Percentiles rank a stretch among this genome's conserved stretches.
phyloP scores from a whole-genome alignment of 371 early-diverging fungal species.

The Mucor mucedo region DNA sequence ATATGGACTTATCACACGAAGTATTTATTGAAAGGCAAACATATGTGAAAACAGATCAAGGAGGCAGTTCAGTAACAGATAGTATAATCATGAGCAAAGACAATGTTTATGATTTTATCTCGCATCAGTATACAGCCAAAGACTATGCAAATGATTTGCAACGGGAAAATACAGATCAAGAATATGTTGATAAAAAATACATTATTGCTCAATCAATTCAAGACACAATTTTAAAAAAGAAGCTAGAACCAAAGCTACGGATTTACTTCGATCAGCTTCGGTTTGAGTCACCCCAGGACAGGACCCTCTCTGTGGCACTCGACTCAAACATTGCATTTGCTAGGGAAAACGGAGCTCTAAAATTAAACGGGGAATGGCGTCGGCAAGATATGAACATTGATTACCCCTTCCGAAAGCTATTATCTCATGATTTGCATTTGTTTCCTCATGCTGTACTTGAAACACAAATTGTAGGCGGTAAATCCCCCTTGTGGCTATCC shows the following conservation, averaged over 20 bases:
- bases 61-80: not conserved
- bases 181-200: slow-evolving; percentile 76
- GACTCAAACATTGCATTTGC: slow-evolving; percentile 96
- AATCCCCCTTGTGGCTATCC: slow-evolving; percentile 37
- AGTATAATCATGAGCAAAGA: slow-evolving; percentile 76
- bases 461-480: slow-evolving; percentile 91
- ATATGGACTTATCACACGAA: slow-evolving; percentile 50
- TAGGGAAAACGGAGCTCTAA: slow-evolving; percentile 85
- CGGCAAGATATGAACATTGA: slow-evolving; percentile 84
- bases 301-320: slow-evolving; percentile 93
- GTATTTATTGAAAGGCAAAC: slow-evolving; percentile 97
- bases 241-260: slow-evolving; percentile 85
- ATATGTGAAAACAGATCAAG: not conserved
- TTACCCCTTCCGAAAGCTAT: slow-evolving; percentile 84
- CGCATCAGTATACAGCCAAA: slow-evolving; percentile 78
- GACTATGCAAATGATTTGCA: slow-evolving; percentile 76
- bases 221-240: slow-evolving; percentile 72
- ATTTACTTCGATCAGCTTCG: slow-evolving; percentile 98
- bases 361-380: slow-evolving; percentile 79
- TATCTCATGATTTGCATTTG: slow-evolving; percentile 60
- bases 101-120: slow-evolving; percentile 81
- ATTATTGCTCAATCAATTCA: slow-evolving; percentile 84
- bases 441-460: slow-evolving; percentile 95
- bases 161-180: slow-evolving; percentile 64
- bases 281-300: slow-evolving; percentile 98